Base-by-base conservation (phyloP, 31 red algal genomes). In the Asparagopsis taxiformis region DNA sequence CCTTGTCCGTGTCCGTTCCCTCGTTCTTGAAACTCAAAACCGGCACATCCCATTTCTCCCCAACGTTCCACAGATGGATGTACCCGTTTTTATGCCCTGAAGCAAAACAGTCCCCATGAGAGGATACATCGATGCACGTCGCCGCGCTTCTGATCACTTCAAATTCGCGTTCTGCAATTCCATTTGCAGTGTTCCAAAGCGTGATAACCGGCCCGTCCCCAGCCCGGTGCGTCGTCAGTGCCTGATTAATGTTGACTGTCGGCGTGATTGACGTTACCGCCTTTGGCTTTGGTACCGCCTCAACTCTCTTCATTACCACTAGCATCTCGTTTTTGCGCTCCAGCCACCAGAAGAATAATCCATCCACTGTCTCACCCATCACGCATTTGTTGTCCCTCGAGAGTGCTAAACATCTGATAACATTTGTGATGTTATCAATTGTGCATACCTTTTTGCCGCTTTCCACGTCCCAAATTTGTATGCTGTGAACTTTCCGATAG, bases 51-150 rank as follows among this genome's bases (percentile, higher is more conserved):
- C 63, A 68, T 48, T 46, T 29, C 39, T 44, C 21, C 39, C 25
- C 35, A 26, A 62, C 13, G 41, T 70, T 57, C 77, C 77, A 80
- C 9, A 80, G 65, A 31, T 80, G 77, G 55, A 80, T 70, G 41
- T 69, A 80, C 10, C 77, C 77, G 48, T 80, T 80, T 15, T 80
- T 61, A 48, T 80, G 77, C 0, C 77, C 77, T 35, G 77, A 80
- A 7, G 65, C 77, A 70, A 80, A 80, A 59, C 41, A 70, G 24
- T 70, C 50, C 37, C 51, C 24, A 29, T 70, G 31, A 8, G 64
- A 60, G 32, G 44, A 70, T 43, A 70, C 52, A 61, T 80, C 77
- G 24, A 80, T 43, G 51, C 77, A 80, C 48, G 60, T 80, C 2
- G 77, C 60, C 19, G 44, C 69, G 55, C 77, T 80, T 44, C 29